Conservation (phyloP, 306 rosid species). For the Albizia julibrissin region DNA sequence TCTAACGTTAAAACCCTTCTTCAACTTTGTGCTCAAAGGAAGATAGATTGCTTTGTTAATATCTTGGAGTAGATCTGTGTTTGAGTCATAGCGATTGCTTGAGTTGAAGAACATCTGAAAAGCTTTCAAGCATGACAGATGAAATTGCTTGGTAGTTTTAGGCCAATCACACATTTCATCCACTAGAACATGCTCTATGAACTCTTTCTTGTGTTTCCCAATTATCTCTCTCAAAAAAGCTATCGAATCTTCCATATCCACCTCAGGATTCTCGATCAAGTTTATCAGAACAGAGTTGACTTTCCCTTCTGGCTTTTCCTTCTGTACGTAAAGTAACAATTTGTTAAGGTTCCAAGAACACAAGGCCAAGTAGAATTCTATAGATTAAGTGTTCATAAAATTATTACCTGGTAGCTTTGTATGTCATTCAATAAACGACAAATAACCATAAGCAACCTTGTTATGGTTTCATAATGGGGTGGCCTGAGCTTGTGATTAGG, state of each 20-base stretch:
- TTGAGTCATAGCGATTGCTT: constrained; percentile 39
- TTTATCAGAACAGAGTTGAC: constrained; percentile 32
- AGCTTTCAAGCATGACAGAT: constrained; percentile 48
- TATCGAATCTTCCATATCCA: constrained; percentile 34
- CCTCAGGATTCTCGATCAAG: constrained; percentile 35
- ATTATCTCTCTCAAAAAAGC: constrained; percentile 33
- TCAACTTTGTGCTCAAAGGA: constrained; percentile 27
- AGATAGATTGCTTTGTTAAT: constrained; percentile 50
- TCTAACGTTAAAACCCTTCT: background rate
- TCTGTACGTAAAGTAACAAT: constrained; percentile 26
- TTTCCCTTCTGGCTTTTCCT: constrained; percentile 39
- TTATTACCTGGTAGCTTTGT: constrained; percentile 45
- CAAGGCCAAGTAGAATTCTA: no score
- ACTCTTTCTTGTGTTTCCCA: constrained; percentile 37
- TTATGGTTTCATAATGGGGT: constrained; percentile 29
- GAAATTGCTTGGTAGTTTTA: constrained; percentile 36
- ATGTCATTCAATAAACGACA: constrained; percentile 44
- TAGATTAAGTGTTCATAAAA: no score
- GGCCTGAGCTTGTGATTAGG: constrained; percentile 35
- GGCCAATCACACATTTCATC: constrained; percentile 44
- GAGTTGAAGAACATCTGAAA: constrained; percentile 57
- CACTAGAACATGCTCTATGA: constrained; percentile 38
- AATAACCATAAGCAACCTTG: constrained; percentile 38
- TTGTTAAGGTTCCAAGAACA: background rate
- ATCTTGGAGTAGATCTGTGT: constrained; percentile 43